Evolutionary conservation across 495 filamentous ascomycete species (phyloP), one percentile per base, ranked within the genome.

Genomic region (Pseudotulostoma volvatum): DNA sequence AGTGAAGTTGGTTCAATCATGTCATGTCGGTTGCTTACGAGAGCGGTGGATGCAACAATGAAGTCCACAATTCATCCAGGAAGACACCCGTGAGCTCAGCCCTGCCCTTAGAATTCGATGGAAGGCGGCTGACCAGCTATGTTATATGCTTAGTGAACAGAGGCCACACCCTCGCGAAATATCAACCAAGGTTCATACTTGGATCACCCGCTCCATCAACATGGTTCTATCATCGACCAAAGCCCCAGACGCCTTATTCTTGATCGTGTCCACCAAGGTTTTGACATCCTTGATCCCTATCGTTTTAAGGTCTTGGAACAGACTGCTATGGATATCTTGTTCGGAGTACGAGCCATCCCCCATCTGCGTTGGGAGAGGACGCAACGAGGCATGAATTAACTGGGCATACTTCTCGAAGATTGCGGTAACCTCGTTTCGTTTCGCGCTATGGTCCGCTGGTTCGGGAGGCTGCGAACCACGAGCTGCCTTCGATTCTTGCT

Each of bases 131-230:
- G 16, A 84, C 81, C 32, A 87, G 68, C 67, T 70, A 40, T 16
- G 31, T 23, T 21, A 43, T 39, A n/a, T n/a, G n/a, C n/a, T n/a
- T n/a, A n/a, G n/a, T n/a, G n/a, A n/a, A n/a, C n/a, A n/a, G n/a
- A n/a, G n/a, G n/a, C n/a, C n/a, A n/a, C n/a, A n/a, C n/a, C n/a
- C n/a, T n/a, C n/a, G n/a, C n/a, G n/a, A n/a, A n/a, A n/a, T n/a
- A n/a, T n/a, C n/a, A n/a, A n/a, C n/a, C n/a, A 37, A 11, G 13
- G 25, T n/a, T 32, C 51, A 42, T 50, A 62, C 59, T 59, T 82
- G 77, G 48, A 84, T 83, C 36, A 79, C 64, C n/a, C 66, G 65
- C 50, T 87, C 81, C 79, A 85, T 84, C 41, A 79, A 57, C 61
- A 78, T 76, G 14, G 78, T 84, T 63, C 85, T 87, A 54, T 90